Conservation (phyloP, 495 filamentous ascomycete species). For the Lindgomyces ingoldianus region DNA sequence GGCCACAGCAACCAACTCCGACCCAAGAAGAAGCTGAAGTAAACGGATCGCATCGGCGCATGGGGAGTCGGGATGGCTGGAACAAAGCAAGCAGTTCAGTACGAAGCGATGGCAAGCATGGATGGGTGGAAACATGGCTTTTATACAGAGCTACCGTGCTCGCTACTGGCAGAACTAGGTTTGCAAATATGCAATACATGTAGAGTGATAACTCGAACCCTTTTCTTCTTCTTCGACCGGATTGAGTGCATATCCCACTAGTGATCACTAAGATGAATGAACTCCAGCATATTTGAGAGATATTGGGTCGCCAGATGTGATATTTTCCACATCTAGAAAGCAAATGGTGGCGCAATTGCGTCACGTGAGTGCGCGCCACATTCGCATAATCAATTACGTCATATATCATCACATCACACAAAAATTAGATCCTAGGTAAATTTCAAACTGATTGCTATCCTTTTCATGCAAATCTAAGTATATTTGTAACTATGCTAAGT, state of each 20-base stretch:
- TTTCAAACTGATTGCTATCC: too few relatives aligned
- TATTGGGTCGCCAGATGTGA: too few relatives aligned
- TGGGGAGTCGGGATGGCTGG: conserved; percentile 10
- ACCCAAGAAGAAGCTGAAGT: conserved; percentile 99
- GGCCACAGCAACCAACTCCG: conserved; percentile 99
- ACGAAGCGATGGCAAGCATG: neutral
- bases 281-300: too few relatives aligned
- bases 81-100: neutral
- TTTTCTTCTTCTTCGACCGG: neutral
- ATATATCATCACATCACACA: neutral
- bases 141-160: neutral
- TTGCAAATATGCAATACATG: neutral
- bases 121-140: conserved; percentile 14
- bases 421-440: neutral
- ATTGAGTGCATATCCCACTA: neutral
- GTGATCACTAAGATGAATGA: too few relatives aligned
- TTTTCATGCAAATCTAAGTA: too few relatives aligned
- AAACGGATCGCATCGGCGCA: conserved; percentile 53
- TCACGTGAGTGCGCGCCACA: conserved; percentile 36
- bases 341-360: conserved; percentile 6
- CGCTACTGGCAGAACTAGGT: neutral
- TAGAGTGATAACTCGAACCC: neutral
- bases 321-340: too few relatives aligned
- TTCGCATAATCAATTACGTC: conserved; percentile 31
- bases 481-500: too few relatives aligned